A percentile compares a stretch with the other conserved stretches of the same genome.
phyloP scores from a whole-genome alignment of 768 basidiomycete species.

The Fibroporia radiculosa region DNA sequence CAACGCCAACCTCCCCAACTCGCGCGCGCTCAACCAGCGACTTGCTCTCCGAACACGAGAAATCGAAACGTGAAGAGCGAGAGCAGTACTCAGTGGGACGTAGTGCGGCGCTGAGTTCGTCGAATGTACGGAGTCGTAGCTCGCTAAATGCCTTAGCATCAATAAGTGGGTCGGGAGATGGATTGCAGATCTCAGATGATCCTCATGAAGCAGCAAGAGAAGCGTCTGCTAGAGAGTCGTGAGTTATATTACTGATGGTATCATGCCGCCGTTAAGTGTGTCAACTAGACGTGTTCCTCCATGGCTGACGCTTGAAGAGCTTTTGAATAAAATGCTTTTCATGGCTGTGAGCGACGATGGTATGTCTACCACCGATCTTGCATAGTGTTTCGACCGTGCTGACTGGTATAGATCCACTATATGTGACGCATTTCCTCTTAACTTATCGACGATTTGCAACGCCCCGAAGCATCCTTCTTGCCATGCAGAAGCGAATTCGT shows the following conservation, averaged over 20 bases:
- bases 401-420: slow-evolving; percentile 53
- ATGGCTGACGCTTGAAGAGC: slow-evolving; percentile 71
- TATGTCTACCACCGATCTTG: slow-evolving; percentile 24
- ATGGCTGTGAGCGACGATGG: slow-evolving; percentile 81
- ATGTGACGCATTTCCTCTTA: slow-evolving; percentile 72
- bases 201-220: slow-evolving; percentile 10
- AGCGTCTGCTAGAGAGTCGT: slow-evolving; percentile 40
- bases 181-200: not conserved
- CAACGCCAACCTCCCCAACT: slow-evolving; percentile 39
- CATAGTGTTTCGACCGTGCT: not conserved
- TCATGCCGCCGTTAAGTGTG: not conserved
- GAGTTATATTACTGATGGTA: slow-evolving; percentile 19
- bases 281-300: slow-evolving; percentile 45
- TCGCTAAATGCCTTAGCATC: slow-evolving; percentile 1
- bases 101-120: not conserved
- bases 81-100: slow-evolving; percentile 6
- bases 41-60: slow-evolving; percentile 32
- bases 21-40: slow-evolving; percentile 53
- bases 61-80: slow-evolving; percentile 16
- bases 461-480: slow-evolving; percentile 71
- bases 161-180: not conserved
- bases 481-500: slow-evolving; percentile 84
- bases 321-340: slow-evolving; percentile 77
- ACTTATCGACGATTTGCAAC: slow-evolving; percentile 80
- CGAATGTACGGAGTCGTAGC: slow-evolving; percentile 1